phyloP scores from a whole-genome alignment of 2,329 filamentous ascomycete species.

The Phyllosticta citriasiana region DNA sequence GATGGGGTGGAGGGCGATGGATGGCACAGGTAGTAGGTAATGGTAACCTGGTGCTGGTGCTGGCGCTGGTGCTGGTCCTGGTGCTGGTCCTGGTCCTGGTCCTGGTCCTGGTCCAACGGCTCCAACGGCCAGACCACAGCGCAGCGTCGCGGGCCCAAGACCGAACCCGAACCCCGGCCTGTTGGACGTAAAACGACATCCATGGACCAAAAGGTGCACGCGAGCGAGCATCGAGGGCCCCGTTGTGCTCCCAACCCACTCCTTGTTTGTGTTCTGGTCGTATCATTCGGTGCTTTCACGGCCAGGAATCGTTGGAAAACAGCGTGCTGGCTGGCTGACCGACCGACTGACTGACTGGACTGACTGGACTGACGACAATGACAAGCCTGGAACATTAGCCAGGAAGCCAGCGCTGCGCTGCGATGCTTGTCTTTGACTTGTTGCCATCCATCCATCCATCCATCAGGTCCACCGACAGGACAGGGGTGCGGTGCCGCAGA shows the following conservation, averaged over 20 bases:
- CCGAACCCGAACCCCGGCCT: not conserved
- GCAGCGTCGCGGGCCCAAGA: no score
- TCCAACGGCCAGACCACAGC: not conserved
- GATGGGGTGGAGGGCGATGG: not conserved
- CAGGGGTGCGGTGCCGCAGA: not conserved
- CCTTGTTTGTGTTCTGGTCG: no score
- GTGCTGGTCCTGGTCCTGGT: not conserved
- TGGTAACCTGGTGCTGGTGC: no score
- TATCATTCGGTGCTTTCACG: not conserved
- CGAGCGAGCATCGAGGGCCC: not conserved
- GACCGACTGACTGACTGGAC: not conserved
- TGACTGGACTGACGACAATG: not conserved
- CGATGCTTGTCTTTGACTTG: not conserved
- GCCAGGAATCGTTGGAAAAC: not conserved
- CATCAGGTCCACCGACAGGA: no score
- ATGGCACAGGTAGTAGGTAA: no score
- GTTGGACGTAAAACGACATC: slow-evolving; percentile 7
- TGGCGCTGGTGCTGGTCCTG: no score
- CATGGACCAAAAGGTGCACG: not conserved
- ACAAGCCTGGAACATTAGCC: no score
- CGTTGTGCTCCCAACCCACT: not conserved
- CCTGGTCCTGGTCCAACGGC: not conserved
- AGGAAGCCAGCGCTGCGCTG: not conserved
- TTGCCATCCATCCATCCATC: no score
- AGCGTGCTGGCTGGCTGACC: not conserved